These are phyloP conservation scores for Arthroderma sp. DNA, from an alignment of 2,329 filamentous ascomycete species.

Conservation along the genomic window DNA sequence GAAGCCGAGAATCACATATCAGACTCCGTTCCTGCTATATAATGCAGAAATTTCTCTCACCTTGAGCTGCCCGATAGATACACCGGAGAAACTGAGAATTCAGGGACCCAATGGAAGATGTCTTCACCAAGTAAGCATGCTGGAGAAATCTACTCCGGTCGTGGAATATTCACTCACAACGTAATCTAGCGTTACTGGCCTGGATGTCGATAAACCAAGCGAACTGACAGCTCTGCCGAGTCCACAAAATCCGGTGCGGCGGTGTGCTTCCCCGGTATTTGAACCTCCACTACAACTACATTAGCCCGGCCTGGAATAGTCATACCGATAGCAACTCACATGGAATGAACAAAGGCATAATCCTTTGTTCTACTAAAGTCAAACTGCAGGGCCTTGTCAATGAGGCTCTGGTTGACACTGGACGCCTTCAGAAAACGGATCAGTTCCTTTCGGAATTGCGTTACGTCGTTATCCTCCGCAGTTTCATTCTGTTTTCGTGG, in stretches of 20 bases:
- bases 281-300: conserved; percentile 39
- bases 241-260: conserved; percentile 57
- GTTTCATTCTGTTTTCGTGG: conserved; percentile 36
- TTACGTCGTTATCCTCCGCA: conserved; percentile 17
- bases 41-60: conserved; percentile 18
- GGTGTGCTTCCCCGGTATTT: conserved; percentile 36
- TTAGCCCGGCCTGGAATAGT: not conserved
- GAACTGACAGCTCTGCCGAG: conserved; percentile 53
- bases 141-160: too few species aligned
- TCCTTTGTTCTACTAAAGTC: conserved; percentile 63
- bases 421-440: conserved; percentile 56
- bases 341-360: conserved; percentile 72
- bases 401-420: conserved; percentile 49
- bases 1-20: not conserved
- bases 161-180: conserved; percentile 37
- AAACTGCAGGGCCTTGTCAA: conserved; percentile 59
- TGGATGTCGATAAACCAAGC: conserved; percentile 46
- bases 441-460: conserved; percentile 57
- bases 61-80: conserved; percentile 47
- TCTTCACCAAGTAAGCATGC: conserved; percentile 28
- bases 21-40: not conserved
- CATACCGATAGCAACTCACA: conserved; percentile 40
- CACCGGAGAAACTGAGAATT: conserved; percentile 52
- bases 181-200: conserved; percentile 56
- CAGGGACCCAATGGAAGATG: conserved; percentile 69